Evolutionary conservation across 345 rosid genomes (phyloP), one percentile per base, ranked within the genome.

Genomic region (Streptanthus diversifolius): DNA sequence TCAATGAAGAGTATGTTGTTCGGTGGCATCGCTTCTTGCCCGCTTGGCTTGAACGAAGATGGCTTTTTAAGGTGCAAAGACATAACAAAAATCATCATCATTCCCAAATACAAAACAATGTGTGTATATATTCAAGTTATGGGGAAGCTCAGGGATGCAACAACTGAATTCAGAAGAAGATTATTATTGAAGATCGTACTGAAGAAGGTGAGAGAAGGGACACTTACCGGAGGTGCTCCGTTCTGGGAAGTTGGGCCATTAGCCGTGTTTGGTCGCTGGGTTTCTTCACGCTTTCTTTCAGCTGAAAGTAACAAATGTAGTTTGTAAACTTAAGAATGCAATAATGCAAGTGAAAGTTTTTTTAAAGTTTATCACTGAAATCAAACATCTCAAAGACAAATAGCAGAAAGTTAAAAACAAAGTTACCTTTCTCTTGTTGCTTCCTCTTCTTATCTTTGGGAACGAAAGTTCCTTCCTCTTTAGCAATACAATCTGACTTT

Each of bases 381-480:
- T 7, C 27, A 19, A 62, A 35, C n/a, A 33, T 12, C 8, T 49
- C 24, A 57, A 30, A 22, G 27, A 25, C 1, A 60, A n/a, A 35
- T 15, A 5, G 37, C 33, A 25, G 9, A 45, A 39, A 36, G 55
- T 17, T 4, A 57, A 9, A 40, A 61, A 40, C 18, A 33, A 8
- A 56, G 51, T 15, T 19, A 92, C 98, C 92, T 84, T 88, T 92
- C 25, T 92, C 98, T 73, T 95, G 96, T 79, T 95, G 97, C 84
- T 85, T 92, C 83, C 81, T 95, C 84, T 90, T 95, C 88, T 90
- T 95, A 73, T 90, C 98, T 71, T 83, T 85, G 8, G 90, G 85
- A 69, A 86, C 86, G 29, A 77, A 92, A 71, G 87, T 83, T 75
- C 98, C 98, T 58, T 92, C 98, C 0, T 77, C 92, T 79, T 92